Evolutionary conservation across 441 rosid species (phyloP), one percentile per base, ranked within the genome.

Genomic region (Erodium moschatum): DNA sequence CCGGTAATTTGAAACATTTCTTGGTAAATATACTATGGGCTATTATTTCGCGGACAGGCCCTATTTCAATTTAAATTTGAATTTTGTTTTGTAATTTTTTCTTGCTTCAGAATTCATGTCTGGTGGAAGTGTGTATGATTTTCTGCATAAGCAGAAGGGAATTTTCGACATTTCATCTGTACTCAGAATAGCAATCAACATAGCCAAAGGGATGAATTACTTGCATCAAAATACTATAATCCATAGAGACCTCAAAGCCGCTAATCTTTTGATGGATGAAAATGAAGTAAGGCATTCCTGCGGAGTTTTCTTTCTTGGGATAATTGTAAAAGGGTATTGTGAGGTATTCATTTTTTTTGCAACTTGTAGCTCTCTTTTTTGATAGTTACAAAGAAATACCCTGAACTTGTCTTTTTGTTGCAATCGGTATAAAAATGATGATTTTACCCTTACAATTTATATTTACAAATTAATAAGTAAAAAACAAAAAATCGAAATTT

Each of bases 221-320:
- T 82, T 87, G 81, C 87, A 85, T 71, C 83, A 74, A 67, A 86
- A 83, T 67, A 81, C 77, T 33, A 83, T 84, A 15, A 74, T 84
- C 72, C 92, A 89, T 31, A 31, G 35, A 31, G 35, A 31, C 4
- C 35, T 31, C 35, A 31, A 31, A 31, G 35, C 35, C 35, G 92
- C 89, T 77, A 86, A 86, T 77, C 85, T 86, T 76, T 75, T 86
- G 82, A 75, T 86, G 82, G 86, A 82, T 81, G 93, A 83, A 78
- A 84, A 83, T 81, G 84, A 81, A 72, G 89, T 89, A 84, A 81
- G 97, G 70, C 27, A 24, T 24, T 24, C 27, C 27, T 24, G 27
- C 27, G 0, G 62, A 61, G 74, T 76, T 19, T 9, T 42, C 33
- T 66, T 56, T 67, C 15, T 69, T 4, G 20, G 5, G n/a, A n/a